Base-by-base conservation (phyloP, 371 early-diverging fungal species). In the Syncephalastrum monosporum region DNA sequence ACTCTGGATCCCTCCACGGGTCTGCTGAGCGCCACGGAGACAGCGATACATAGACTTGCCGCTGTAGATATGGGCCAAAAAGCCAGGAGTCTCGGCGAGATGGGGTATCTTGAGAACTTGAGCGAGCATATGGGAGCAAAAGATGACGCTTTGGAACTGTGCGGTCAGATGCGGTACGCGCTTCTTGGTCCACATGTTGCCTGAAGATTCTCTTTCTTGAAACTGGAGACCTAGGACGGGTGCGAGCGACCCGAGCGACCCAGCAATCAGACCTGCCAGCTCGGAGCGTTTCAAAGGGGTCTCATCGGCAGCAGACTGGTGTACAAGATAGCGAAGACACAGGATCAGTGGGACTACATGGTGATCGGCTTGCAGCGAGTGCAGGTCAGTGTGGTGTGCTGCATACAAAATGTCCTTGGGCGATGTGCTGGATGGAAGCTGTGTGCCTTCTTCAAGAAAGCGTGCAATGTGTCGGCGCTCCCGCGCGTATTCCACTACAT, bases 241-340 rank as follows among this genome's bases (percentile, higher is more conserved):
- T 4, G 67, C 65, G 17, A 68, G 48, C 23, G 69, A 77, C 23
- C 25, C 44, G 5, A 78, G 4, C 51, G 55, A 42, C 72, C 60
- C 27, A 71, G 55, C 3, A 74, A 38, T 33, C 4, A 78, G 50
- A 1, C 64, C 78, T 27, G 72, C 49, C 3, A 78, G 60, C 56
- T 78, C 78, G 27, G 72, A 60, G 19, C 72, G 63, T 27, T 51
- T 59, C 1, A 78, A 47, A 12, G 46, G 56, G 8, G 51, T 59
- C 21, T 49, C 23, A 17, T 42, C 19, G 14, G 14, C 61, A 42
- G 43, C 53, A 17, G 57, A 51, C 3, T 61, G 25, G 29, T 62
- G 47, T 5, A 75, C 65, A 47, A 74, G 55, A 53, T 71, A 75
- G 2, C 78, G 64, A 21, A 74, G 42, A 47, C 73, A 70, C 7